A percentile compares a stretch with the other conserved stretches of the same genome.
phyloP scores from a whole-genome alignment of 345 rosid species.

The Punica granatum region DNA sequence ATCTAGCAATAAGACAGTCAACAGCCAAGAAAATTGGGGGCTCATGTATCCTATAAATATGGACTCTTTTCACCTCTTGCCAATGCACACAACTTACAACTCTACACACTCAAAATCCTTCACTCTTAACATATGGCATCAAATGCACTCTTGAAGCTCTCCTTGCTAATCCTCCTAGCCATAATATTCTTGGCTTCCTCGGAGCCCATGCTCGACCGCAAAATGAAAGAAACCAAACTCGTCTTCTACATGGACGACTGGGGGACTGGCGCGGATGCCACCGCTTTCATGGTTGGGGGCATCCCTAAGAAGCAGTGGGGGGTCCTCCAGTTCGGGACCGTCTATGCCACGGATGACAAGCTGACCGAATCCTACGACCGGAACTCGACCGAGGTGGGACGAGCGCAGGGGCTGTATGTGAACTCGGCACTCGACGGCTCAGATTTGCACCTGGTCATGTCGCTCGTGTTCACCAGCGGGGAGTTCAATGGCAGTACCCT shows the following conservation, averaged over 20 bases:
- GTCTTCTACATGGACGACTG: constrained; percentile 6
- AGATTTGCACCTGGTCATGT: constrained; percentile 3
- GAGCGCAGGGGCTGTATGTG: neutral
- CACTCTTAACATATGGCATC: constrained; percentile 1
- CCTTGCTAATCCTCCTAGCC: constrained; percentile 5
- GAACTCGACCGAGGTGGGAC: neutral
- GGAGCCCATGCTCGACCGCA: neutral
- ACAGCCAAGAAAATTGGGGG: too few species aligned
- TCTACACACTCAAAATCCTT: neutral
- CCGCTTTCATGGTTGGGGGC: neutral
- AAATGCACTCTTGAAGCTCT: neutral
- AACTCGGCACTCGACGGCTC: constrained; percentile 1
- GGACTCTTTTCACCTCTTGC: too few species aligned
- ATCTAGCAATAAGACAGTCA: too few species aligned
- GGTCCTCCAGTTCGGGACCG: constrained; percentile 2
- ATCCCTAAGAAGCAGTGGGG: neutral
- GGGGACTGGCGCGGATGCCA: neutral
- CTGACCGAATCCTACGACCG: neutral
- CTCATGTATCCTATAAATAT: too few species aligned
- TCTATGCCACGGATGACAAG: neutral
- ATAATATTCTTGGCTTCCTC: neutral
- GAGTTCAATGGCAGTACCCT: constrained; percentile 10
- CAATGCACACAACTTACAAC: neutral
- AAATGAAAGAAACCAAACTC: constrained; percentile 10
- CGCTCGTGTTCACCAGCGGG: constrained; percentile 4